Base-by-base conservation (phyloP, 2,329 filamentous ascomycete species). In the Pseudomassariella vexata region DNA sequence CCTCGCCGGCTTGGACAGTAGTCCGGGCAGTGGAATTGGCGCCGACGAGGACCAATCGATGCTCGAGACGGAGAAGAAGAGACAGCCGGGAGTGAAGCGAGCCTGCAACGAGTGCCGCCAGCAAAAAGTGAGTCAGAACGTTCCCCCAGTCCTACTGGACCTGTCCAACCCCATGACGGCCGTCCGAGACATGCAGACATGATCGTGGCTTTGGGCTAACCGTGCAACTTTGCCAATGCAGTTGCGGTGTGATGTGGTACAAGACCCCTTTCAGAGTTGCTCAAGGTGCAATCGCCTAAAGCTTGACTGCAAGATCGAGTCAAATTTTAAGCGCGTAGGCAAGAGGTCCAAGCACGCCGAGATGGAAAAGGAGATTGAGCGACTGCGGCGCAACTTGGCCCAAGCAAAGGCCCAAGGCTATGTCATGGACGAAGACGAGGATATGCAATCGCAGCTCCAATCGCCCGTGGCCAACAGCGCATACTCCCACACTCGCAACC, bases 71-170 rank as follows among this genome's bases (percentile, higher is more conserved):
- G 74, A 79, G 47, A 75, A 74, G 59, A 77, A 76, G 57, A 69
- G 77, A 39, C 75, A 80, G 44, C 78, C 79, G 17, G 78, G 78
- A 34, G 79, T 82, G 29, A 87, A 90, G 64, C 72, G 85, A 48
- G 85, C 85, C 5, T 90, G 85, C 60, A 89, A 89, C 52, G 84
- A 90, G 58, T 90, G 84, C 54, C 73, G 84, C 40, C 85, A 90
- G 61, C 85, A 90, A 60, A 90, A 90, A 69, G 84, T 86, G 63
- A 71, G 65, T 68, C 54, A 44, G 38, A 10, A 18, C 19, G 7
- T 12, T 23, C 31, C 27, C 30, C 14, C 24, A 2, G 14, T 17
- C 28, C n/a, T 24, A 12, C 25, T 15, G 38, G 20, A 18, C 20
- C 31, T 25, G 20, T 16, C 24, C 28, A 16, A 21, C 30, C 24